phyloP scores from a whole-genome alignment of 2,329 filamentous ascomycete species.

The Penicillium griseofulvum region DNA sequence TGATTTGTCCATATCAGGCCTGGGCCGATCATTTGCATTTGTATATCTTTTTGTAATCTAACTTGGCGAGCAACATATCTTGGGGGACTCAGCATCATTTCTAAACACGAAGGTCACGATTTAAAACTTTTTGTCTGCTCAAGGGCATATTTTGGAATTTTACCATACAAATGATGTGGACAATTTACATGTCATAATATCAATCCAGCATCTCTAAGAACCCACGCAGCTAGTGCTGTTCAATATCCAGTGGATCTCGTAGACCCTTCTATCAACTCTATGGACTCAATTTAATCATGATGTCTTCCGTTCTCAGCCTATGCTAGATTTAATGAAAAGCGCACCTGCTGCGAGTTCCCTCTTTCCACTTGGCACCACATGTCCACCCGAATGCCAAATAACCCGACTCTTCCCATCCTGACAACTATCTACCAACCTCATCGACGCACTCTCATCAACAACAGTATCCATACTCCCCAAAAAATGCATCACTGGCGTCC shows the following conservation, averaged over 20 bases:
- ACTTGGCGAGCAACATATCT: not conserved
- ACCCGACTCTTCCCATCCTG: not conserved
- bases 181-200: not conserved
- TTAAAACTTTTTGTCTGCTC: not conserved
- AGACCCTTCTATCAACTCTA: too few species aligned
- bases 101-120: slow-evolving; percentile 9
- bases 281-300: not conserved
- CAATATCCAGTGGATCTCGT: too few species aligned
- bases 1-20: slow-evolving; percentile 7
- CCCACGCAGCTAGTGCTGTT: too few species aligned
- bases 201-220: not conserved
- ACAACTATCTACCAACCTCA: not conserved
- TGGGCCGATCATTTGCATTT: not conserved
- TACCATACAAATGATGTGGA: not conserved
- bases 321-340: not conserved
- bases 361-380: not conserved
- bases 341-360: not conserved
- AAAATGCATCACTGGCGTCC: not conserved
- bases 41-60: slow-evolving; percentile 1
- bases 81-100: slow-evolving; percentile 5
- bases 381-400: not conserved
- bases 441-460: not conserved
- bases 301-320: not conserved
- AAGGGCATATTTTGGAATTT: not conserved
- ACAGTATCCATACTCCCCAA: not conserved